phyloP scores from a whole-genome alignment of 2,329 filamentous ascomycete species.

The Ascocoryne sarcoides region DNA sequence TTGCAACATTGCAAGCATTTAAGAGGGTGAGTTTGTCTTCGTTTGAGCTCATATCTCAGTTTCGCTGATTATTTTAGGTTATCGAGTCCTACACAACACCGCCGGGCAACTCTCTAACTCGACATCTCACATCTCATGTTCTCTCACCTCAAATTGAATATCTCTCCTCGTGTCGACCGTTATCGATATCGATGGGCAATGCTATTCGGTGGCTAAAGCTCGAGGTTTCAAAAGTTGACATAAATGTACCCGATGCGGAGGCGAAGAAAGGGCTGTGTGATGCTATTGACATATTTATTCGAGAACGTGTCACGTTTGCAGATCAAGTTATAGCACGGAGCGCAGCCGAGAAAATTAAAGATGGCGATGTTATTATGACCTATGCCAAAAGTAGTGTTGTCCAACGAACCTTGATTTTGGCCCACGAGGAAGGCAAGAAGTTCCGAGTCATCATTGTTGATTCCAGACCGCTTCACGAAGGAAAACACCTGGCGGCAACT shows the following conservation, averaged over 20 bases:
- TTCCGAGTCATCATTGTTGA: slow-evolving; percentile 86
- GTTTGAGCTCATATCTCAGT: background rate
- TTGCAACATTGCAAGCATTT: slow-evolving; percentile 82
- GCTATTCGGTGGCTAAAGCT: slow-evolving; percentile 92
- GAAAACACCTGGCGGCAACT: slow-evolving; percentile 60
- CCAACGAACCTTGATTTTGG: slow-evolving; percentile 69
- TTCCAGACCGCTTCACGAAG: slow-evolving; percentile 61
- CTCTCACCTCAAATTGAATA: slow-evolving; percentile 95
- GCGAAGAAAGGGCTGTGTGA: slow-evolving; percentile 73
- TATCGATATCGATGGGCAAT: slow-evolving; percentile 96
- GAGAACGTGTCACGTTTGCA: slow-evolving; percentile 80
- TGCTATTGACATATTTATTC: slow-evolving; percentile 81
- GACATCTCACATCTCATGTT: slow-evolving; percentile 84
- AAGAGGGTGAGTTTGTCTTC: slow-evolving; percentile 54
- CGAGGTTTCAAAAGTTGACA: slow-evolving; percentile 82
- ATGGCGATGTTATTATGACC: slow-evolving; percentile 76
- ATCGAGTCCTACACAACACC: slow-evolving; percentile 91
- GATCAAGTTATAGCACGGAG: slow-evolving; percentile 76
- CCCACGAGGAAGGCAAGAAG: slow-evolving; percentile 57
- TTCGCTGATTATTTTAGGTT: slow-evolving; percentile 44
- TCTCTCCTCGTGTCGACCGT: slow-evolving; percentile 83
- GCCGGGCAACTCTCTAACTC: slow-evolving; percentile 70
- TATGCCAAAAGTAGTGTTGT: slow-evolving; percentile 83
- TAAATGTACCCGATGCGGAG: slow-evolving; percentile 69
- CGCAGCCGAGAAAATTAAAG: slow-evolving; percentile 64